Evolutionary conservation across 164 flowering plant species (phyloP).

Genomic region (Chimonanthus praecox): DNA sequence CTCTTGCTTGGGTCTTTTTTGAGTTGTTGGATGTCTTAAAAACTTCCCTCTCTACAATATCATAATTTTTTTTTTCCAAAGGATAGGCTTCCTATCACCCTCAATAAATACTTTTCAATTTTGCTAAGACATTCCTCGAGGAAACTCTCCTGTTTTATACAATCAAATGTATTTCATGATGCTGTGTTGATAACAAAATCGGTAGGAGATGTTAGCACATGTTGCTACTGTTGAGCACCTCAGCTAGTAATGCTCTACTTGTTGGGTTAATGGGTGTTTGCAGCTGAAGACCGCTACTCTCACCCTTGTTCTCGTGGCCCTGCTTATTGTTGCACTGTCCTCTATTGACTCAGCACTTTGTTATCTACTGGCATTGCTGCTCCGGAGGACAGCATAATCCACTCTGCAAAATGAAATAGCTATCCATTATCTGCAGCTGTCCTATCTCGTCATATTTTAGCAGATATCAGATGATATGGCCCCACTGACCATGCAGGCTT

Average conservation of each 20-base stretch:
- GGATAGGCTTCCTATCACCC: too few relatives aligned
- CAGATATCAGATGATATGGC: background rate
- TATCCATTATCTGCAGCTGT: background rate
- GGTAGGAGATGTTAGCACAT: too few relatives aligned
- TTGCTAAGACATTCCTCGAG: too few relatives aligned
- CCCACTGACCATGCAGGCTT: background rate
- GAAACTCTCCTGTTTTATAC: too few relatives aligned
- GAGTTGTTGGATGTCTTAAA: too few relatives aligned
- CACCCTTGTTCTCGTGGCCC: constrained; percentile 70
- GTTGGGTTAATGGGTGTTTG: constrained; percentile 4
- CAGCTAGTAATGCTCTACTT: background rate
- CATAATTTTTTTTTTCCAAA: too few relatives aligned
- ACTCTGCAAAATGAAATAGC: background rate
- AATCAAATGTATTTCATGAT: too few relatives aligned
- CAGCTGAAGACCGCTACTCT: constrained; percentile 91
- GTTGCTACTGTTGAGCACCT: too few relatives aligned
- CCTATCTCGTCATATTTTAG: background rate
- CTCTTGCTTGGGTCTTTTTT: too few relatives aligned
- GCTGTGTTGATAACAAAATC: too few relatives aligned
- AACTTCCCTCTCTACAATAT: too few relatives aligned
- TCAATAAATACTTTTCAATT: too few relatives aligned
- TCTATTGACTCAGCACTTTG: constrained; percentile 64
- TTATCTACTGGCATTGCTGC: constrained; percentile 50
- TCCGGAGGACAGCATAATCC: constrained; percentile 46
- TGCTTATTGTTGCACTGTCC: constrained; percentile 69